A percentile compares a stretch with the other conserved stretches of the same genome.
phyloP scores from a whole-genome alignment of 352 stramenopile genomes.

The Hyphochytrium catenoides region DNA sequence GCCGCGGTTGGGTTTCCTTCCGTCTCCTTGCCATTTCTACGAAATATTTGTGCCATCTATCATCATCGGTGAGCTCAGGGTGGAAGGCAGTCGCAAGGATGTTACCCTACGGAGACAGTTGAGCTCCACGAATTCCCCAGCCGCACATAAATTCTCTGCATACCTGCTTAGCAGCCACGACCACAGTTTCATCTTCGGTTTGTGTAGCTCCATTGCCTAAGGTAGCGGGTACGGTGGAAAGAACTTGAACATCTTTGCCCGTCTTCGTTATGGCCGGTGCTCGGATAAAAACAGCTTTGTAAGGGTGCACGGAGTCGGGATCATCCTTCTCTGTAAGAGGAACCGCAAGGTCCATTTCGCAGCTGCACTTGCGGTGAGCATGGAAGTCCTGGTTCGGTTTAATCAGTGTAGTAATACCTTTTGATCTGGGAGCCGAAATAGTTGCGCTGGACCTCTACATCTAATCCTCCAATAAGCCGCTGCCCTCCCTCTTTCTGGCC shows the following conservation, averaged over 20 bases:
- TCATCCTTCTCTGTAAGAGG: constrained; percentile 22
- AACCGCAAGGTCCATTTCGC: constrained; percentile 31
- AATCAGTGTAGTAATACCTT: constrained; percentile 28
- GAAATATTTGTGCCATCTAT: constrained; percentile 85
- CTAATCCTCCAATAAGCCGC: constrained; percentile 76
- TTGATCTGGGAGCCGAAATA: constrained; percentile 89
- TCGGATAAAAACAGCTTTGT: constrained; percentile 88
- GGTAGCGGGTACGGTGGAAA: no score
- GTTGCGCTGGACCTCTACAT: constrained; percentile 86
- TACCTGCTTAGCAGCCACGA: constrained; percentile 45
- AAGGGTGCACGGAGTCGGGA: constrained; percentile 16
- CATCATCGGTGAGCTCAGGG: constrained; percentile 78
- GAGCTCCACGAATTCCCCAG: constrained; percentile 3
- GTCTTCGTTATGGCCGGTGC: constrained; percentile 81
- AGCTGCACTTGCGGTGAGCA: constrained; percentile 16
- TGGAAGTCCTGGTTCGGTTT: constrained; percentile 16
- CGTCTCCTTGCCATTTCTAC: no score
- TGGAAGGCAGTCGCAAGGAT: constrained; percentile 87
- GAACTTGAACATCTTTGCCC: constrained; percentile 58
- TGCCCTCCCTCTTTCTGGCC: constrained; percentile 69
- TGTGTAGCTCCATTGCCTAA: no score
- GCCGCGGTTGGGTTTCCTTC: no score
- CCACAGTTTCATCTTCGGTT: no score
- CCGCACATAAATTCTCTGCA: no score
- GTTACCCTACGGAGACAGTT: constrained; percentile 26